Evolutionary conservation across 2,329 filamentous ascomycete species (phyloP).

Genomic region (Colletotrichum somersetense): DNA sequence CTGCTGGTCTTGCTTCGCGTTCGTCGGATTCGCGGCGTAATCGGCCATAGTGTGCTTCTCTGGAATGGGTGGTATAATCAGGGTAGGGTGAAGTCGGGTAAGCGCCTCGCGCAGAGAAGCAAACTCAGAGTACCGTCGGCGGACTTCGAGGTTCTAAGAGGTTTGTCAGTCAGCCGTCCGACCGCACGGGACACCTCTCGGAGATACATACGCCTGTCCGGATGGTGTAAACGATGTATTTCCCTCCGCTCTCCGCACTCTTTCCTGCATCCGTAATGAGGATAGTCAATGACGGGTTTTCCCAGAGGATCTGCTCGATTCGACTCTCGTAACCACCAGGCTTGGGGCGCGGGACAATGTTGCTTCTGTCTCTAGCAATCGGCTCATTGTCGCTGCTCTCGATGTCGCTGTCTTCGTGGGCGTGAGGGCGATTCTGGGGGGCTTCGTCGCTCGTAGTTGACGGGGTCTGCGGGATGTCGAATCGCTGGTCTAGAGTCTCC

Average conservation of each 20-base stretch:
- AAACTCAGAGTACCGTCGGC: conserved; percentile 96
- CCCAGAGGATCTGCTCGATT: conserved; percentile 97
- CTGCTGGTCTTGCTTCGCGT: conserved; percentile 95
- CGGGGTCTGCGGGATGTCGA: conserved; percentile 78
- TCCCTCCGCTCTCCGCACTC: conserved; percentile 89
- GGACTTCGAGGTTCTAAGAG: conserved; percentile 89
- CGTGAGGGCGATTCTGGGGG: conserved; percentile 58
- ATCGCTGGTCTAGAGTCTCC: conserved; percentile 65
- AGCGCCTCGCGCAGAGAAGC: conserved; percentile 90
- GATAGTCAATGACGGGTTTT: conserved; percentile 90
- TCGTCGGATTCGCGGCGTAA: conserved; percentile 97
- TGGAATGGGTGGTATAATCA: conserved; percentile 96
- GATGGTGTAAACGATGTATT: conserved; percentile 98
- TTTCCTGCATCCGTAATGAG: conserved; percentile 96
- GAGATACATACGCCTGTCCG: conserved; percentile 80
- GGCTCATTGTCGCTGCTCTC: conserved; percentile 64
- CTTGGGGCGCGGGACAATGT: conserved; percentile 71
- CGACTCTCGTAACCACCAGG: conserved; percentile 93
- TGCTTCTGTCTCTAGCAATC: conserved; percentile 51
- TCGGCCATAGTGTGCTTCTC: conserved; percentile 99
- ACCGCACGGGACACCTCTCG: conserved; percentile 3
- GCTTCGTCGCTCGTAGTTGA: conserved; percentile 78
- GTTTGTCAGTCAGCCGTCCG: not conserved
- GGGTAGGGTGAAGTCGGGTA: conserved; percentile 90
- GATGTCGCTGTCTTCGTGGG: conserved; percentile 55